Evolutionary conservation across 73 alveolate genomes (phyloP).

Genomic region (Diophrys appendiculata): DNA sequence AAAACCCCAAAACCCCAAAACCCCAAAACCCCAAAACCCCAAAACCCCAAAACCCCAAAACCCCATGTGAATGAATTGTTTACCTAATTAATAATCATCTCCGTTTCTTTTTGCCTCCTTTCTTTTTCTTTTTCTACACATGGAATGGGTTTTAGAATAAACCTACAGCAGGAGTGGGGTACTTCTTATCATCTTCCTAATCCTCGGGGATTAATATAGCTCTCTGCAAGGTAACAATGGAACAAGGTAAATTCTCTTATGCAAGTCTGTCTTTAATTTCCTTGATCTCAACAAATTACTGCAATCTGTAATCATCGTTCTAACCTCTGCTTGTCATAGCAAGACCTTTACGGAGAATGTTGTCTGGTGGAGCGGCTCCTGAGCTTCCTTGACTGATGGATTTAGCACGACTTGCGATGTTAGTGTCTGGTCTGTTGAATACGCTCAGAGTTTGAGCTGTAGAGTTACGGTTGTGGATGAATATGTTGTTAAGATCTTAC

Average conservation of each 20-base stretch:
- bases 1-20: no score
- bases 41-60: no score
- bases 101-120: conserved; percentile 33
- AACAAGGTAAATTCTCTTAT: conserved; percentile 20
- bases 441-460: background rate
- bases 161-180: conserved; percentile 29
- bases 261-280: conserved; percentile 50
- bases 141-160: conserved; percentile 48
- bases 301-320: conserved; percentile 26
- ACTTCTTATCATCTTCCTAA: conserved; percentile 13
- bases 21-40: no score
- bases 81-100: background rate
- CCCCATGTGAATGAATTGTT: no score
- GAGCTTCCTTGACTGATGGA: background rate
- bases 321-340: conserved; percentile 1
- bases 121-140: conserved; percentile 26
- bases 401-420: background rate
- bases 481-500: background rate
- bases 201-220: conserved; percentile 50
- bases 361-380: background rate
- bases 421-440: background rate
- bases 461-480: background rate
- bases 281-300: conserved; percentile 41
- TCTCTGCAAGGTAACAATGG: conserved; percentile 18
- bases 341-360: conserved; percentile 9